Evolutionary conservation across 1,284 basidiomycete genomes (phyloP).

Genomic region (Fereydounia khargensis): DNA sequence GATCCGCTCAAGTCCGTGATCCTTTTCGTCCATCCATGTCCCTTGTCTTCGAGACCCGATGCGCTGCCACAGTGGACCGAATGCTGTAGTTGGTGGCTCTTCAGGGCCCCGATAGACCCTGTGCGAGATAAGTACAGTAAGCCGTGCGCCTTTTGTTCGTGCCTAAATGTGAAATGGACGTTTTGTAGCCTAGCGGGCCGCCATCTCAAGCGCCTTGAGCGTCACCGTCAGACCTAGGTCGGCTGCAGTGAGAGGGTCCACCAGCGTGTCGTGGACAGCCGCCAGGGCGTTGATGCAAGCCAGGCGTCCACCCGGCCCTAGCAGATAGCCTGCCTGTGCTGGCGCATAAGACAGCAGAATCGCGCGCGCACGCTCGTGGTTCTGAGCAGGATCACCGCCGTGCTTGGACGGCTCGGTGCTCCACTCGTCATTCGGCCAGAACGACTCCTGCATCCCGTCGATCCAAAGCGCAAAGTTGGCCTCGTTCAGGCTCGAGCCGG

Average conservation of each 20-base stretch:
- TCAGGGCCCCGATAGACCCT: too few relatives aligned
- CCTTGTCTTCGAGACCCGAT: too few relatives aligned
- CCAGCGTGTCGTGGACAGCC: slow-evolving; percentile 41
- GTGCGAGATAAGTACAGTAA: too few relatives aligned
- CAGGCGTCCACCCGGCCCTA: slow-evolving; percentile 50
- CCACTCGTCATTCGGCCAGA: slow-evolving; percentile 50
- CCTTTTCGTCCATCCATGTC: too few relatives aligned
- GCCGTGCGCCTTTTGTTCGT: too few relatives aligned
- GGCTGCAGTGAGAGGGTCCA: slow-evolving; percentile 31
- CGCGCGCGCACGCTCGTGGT: slow-evolving; percentile 35
- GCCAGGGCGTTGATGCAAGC: slow-evolving; percentile 47
- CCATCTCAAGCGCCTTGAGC: slow-evolving; percentile 42
- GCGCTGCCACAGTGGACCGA: too few relatives aligned
- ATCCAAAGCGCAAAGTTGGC: slow-evolving; percentile 45
- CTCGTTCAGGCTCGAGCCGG: slow-evolving; percentile 38
- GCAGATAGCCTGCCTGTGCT: slow-evolving; percentile 47
- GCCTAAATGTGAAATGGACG: too few relatives aligned
- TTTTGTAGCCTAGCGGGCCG: slow-evolving; percentile 13
- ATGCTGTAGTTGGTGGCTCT: too few relatives aligned
- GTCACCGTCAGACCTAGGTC: slow-evolving; percentile 42
- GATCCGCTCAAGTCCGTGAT: too few relatives aligned
- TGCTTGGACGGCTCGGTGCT: slow-evolving; percentile 11
- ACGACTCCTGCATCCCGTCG: slow-evolving; percentile 25
- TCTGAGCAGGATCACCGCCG: slow-evolving; percentile 29
- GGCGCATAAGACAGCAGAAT: slow-evolving; percentile 52